Percentiles rank a stretch among this genome's conserved stretches.
Conservation (phyloP, 148 eudicot genomes). For the Hydrangea macrophylla region DNA sequence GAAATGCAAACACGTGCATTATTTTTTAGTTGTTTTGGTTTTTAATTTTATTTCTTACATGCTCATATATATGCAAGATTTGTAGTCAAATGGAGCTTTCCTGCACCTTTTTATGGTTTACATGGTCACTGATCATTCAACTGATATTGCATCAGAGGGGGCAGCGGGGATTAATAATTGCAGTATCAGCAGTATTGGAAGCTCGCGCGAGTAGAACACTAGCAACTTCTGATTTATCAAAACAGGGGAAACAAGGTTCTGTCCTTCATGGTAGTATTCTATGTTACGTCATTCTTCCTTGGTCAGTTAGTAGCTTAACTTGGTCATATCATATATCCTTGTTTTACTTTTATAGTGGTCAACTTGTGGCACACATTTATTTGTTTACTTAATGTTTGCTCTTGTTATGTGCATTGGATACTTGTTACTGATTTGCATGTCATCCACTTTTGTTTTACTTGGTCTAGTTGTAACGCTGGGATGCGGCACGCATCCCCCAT, state of each 20-base stretch:
- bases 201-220: slow-evolving; percentile 43
- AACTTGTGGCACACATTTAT: neutral
- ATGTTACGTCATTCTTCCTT: neutral
- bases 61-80: neutral
- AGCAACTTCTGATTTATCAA: slow-evolving; percentile 40
- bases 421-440: neutral
- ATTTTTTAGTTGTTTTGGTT: neutral
- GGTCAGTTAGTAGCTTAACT: neutral
- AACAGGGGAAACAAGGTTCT: slow-evolving; percentile 43
- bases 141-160: slow-evolving; percentile 54
- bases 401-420: neutral
- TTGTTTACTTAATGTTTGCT: neutral
- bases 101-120: slow-evolving; percentile 21
- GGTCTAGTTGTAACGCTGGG: neutral
- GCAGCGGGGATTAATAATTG: slow-evolving; percentile 30
- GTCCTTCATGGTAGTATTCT: slow-evolving; percentile 48
- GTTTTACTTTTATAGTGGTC: neutral
- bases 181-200: slow-evolving; percentile 37
- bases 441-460: neutral
- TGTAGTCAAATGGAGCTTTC: slow-evolving; percentile 15
- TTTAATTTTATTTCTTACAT: neutral
- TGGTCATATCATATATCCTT: neutral
- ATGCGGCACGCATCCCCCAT: neutral
- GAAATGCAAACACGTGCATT: too few relatives aligned
- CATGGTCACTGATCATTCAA: slow-evolving; percentile 38